Conservation (phyloP, 1,284 basidiomycete species). For the Leccinum fuscescens region DNA sequence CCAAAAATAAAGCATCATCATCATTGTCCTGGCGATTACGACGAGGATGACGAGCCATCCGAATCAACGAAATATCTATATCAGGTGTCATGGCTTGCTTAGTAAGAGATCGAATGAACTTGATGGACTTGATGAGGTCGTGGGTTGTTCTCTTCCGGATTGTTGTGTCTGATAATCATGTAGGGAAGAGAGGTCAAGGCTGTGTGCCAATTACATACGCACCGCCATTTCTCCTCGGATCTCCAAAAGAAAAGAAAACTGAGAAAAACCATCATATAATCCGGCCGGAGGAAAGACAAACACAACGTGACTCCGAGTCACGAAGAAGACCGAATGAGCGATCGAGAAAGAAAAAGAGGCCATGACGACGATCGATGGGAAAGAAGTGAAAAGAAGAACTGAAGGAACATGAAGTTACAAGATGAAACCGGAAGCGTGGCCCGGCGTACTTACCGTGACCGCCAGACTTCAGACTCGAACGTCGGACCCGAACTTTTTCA, state of each 20-base stretch:
- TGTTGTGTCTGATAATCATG: neutral
- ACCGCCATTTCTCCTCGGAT: neutral
- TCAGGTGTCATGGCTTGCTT: no score
- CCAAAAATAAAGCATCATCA: neutral
- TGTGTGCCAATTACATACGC: neutral
- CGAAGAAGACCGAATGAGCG: neutral
- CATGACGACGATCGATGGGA: neutral
- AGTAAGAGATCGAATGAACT: neutral
- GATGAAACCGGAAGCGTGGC: constrained; percentile 8
- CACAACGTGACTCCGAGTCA: neutral
- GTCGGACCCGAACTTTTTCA: neutral
- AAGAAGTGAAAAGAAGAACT: constrained; percentile 6
- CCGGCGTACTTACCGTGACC: neutral
- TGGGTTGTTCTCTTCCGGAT: neutral
- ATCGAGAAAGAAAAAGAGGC: neutral
- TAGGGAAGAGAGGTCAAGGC: neutral
- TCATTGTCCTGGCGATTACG: neutral
- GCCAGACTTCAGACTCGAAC: neutral
- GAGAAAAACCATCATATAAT: neutral
- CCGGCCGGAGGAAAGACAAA: neutral
- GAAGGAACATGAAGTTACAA: neutral
- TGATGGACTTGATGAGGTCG: neutral
- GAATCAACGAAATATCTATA: neutral
- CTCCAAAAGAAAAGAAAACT: neutral
- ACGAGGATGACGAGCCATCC: neutral